Percentiles rank a stretch among this genome's conserved stretches.
phyloP scores from a whole-genome alignment of 2,329 filamentous ascomycete species.

The Helicocarpus griseus region DNA sequence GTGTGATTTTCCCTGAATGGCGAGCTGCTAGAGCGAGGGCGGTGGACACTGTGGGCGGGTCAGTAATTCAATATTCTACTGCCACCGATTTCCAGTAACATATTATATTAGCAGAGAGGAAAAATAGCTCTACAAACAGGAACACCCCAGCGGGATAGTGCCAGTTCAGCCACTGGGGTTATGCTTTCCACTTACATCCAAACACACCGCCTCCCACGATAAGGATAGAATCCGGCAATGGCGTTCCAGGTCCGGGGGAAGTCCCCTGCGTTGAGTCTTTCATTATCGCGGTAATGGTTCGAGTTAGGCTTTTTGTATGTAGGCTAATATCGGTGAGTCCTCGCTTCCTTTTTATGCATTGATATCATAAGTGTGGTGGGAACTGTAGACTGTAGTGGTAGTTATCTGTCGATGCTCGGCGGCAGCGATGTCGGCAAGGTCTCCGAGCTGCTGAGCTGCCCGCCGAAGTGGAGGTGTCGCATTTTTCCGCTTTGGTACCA shows the following conservation, averaged over 20 bases:
- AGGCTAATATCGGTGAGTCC: too few relatives aligned
- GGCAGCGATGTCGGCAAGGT: background rate
- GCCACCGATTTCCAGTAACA: background rate
- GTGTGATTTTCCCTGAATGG: constrained; percentile 42
- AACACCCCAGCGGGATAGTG: background rate
- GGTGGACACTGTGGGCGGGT: constrained; percentile 41
- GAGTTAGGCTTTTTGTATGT: too few relatives aligned
- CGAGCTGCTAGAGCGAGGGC: constrained; percentile 61
- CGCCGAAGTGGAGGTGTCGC: background rate
- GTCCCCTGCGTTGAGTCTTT: background rate
- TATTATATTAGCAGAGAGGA: too few relatives aligned
- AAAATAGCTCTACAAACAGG: background rate
- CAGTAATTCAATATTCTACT: background rate
- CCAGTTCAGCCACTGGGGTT: background rate
- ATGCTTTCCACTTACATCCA: constrained; percentile 27
- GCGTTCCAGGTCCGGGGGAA: constrained; percentile 3
- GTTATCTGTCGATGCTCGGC: background rate
- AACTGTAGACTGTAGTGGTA: background rate
- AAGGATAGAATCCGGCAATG: constrained; percentile 28
- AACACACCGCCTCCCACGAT: constrained; percentile 36
- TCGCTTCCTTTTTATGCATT: background rate
- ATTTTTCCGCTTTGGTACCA: background rate
- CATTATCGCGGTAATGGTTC: background rate
- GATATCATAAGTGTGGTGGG: background rate
- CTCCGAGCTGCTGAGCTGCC: background rate